Conservation (phyloP, 805 yeast species). For the Blastobotrys chiropterorum region DNA sequence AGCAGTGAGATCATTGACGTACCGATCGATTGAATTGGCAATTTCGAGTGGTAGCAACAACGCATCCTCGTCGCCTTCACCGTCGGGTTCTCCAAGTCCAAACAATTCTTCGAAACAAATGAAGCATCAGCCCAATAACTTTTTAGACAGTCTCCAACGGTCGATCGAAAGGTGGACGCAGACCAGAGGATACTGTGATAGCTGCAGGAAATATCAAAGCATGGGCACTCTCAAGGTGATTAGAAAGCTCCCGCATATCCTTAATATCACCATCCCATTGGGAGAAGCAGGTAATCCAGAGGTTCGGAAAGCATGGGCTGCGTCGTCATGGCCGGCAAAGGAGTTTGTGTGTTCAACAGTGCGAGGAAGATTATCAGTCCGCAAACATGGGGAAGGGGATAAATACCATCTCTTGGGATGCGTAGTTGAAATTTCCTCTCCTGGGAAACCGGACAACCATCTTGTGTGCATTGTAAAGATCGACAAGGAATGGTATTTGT, state of each 20-base stretch:
- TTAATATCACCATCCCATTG: constrained; percentile 11
- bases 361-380: constrained; percentile 9
- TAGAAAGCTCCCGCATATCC: constrained; percentile 14
- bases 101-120: background rate
- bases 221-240: constrained; percentile 44
- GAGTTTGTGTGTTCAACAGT: constrained; percentile 8
- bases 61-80: background rate
- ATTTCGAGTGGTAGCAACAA: background rate
- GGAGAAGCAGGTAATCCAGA: constrained; percentile 1
- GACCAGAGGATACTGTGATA: constrained; percentile 47
- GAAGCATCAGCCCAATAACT: constrained; percentile 7
- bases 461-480: constrained; percentile 31
- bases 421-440: constrained; percentile 29
- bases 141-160: constrained; percentile 19
- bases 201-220: constrained; percentile 45
- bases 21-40: constrained; percentile 22
- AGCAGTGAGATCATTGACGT: constrained; percentile 13
- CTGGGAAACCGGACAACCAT: constrained; percentile 27
- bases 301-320: constrained; percentile 10
- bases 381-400: constrained; percentile 9
- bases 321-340: constrained; percentile 14
- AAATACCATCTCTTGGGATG: constrained; percentile 30
- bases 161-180: constrained; percentile 29
- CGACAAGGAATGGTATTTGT: constrained; percentile 58
- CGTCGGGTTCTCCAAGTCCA: background rate